Base-by-base conservation (phyloP, 495 filamentous ascomycete genomes). In the Tuber indicum region DNA sequence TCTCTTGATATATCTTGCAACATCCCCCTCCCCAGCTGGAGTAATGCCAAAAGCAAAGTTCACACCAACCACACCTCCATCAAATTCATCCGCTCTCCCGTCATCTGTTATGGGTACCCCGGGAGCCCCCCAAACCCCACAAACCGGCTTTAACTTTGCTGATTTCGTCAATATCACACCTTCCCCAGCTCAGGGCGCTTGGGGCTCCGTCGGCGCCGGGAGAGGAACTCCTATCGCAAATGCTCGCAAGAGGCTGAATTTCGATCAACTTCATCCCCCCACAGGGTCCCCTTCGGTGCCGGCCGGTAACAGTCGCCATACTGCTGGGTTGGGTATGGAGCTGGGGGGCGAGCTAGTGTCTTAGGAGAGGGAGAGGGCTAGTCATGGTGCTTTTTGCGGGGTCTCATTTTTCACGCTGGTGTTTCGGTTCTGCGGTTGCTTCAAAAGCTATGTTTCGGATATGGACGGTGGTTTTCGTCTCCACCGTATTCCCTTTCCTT, bases 121-220 rank as follows among this genome's bases (percentile, higher is more conserved):
- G 8, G 91, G 91, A 21, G 72, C 74, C 41, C 81, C 81, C 5
- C 82, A 82, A 52, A 84, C 82, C 44, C 89, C 89, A 2, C 86
- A 86, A 43, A 89, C 90, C 75, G 89, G 90, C 76, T 97, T 98
- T 86, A 96, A 98, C 86, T 97, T 98, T 85, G 90, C 94, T 12
- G 96, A 98, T 83, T 99, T 97, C 83, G 91, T 98, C 76, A 97
- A 99, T 83, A 93, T 98, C 84, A 97, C 96, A 21, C 96, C 96
- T 8, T 96, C 92, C 79, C 96, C 96, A 4, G 96, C 94, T 17
- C 96, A 97, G 84, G 93, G 90, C 75, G 87, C 90, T 7, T 97
- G 90, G 87, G 91, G 91, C 72, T 86, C 85, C 75, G 88, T 88
- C n/a, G 77, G 73, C 74, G 46, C 77, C 42, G 89, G 89, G 71